Evolutionary conservation across 208 protist genomes (phyloP).

Genomic region (Trypanosoma grayi): DNA sequence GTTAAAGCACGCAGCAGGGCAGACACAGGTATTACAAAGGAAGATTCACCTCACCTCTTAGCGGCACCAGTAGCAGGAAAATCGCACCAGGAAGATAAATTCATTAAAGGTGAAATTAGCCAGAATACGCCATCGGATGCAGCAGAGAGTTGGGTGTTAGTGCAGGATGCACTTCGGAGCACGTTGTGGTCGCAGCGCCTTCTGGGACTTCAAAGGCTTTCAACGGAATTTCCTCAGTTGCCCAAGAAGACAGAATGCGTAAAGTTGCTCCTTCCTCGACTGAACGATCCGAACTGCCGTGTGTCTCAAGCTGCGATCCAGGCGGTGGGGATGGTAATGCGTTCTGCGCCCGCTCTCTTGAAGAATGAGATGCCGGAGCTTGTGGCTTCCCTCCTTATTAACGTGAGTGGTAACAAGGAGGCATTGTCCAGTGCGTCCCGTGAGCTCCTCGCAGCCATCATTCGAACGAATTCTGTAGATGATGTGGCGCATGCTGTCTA

Average conservation of each 20-base stretch:
- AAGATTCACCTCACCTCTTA: too few relatives aligned
- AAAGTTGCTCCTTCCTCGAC: slow-evolving; percentile 22
- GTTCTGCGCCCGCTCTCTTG: background rate
- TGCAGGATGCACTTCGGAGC: slow-evolving; percentile 28
- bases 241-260: slow-evolving; percentile 20
- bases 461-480: slow-evolving; percentile 8
- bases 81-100: background rate
- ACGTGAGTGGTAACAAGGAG: slow-evolving; percentile 16
- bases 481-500: slow-evolving; percentile 20
- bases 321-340: slow-evolving; percentile 16
- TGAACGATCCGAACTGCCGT: slow-evolving; percentile 56
- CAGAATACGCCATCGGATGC: background rate
- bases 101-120: background rate
- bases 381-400: slow-evolving; percentile 25
- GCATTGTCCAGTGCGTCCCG: slow-evolving; percentile 5
- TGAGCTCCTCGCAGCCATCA: slow-evolving; percentile 14
- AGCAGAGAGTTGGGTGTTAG: background rate
- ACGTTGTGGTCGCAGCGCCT: slow-evolving; percentile 36
- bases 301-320: slow-evolving; percentile 39
- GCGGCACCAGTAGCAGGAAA: background rate
- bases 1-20: too few relatives aligned
- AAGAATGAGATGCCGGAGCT: slow-evolving; percentile 21
- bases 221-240: slow-evolving; percentile 13
- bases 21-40: too few relatives aligned
- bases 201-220: background rate